Base-by-base conservation (phyloP, 1,284 basidiomycete species). In the Cryptococcus amylolentus region DNA sequence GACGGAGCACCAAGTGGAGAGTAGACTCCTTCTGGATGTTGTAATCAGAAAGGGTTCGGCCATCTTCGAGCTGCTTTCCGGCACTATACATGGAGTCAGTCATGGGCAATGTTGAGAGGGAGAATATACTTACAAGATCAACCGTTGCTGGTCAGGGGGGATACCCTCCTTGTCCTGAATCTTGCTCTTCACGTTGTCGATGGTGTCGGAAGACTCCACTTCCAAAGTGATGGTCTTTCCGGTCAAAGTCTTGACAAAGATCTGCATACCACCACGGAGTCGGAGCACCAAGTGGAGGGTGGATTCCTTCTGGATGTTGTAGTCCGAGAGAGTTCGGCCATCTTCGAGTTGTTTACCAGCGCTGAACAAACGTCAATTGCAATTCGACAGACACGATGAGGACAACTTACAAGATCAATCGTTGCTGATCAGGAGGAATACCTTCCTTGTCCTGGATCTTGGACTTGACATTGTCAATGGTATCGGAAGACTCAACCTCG, bases 1-100 rank as follows among this genome's bases (percentile, higher is more conserved):
- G 89, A 85, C 91, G 89, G 76, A 96, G 88, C 64, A 96, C 92
- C 64, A 96, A 82, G 81, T 97, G 94, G 64, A 97, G 88, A 27
- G 94, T 97, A 10, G 89, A 92, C 81, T 97, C 94, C 83, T 97
- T 97, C 83, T 98, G 94, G 79, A 95, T 95, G 82, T 94, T 48
- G 81, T 93, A 92, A 79, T 92, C 89, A 70, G 79, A 87, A 58
- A 91, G 84, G 56, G 88, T 89, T 75, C 88, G 87, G 57, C 88
- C 89, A 78, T 92, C 89, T 80, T 92, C 89, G 61, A 96, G 87
- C 80, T 96, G 93, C 83, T 96, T 96, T 68, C 92, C 92, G 54
- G 93, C 93, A 74, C 31, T 31, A 31, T 7, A 31, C 5, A 31
- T 7, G 7, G 31, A 1, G 31, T 31, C 95, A 95, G 82, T 20